Conservation (phyloP, 1,139 yeast species). For the Diutina sp. region DNA sequence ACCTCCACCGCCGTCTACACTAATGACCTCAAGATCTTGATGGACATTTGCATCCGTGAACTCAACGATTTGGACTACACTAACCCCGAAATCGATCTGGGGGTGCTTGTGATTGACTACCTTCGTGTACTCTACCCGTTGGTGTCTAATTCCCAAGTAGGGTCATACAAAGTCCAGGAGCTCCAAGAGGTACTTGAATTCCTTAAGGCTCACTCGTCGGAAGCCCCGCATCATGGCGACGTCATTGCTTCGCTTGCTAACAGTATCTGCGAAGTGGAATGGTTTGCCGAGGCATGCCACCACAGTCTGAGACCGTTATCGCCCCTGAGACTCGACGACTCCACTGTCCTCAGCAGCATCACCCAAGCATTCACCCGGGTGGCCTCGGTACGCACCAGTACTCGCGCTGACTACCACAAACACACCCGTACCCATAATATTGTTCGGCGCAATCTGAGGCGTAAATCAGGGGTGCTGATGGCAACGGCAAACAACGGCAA, state of each 20-base stretch:
- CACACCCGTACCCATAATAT: slow-evolving; percentile 21
- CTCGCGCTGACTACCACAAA: slow-evolving; percentile 24
- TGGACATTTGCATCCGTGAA: slow-evolving; percentile 79
- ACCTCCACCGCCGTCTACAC: slow-evolving; percentile 63
- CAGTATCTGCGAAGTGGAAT: neutral
- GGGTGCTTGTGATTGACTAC: slow-evolving; percentile 53
- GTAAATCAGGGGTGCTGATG: slow-evolving; percentile 3
- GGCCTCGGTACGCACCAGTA: slow-evolving; percentile 26
- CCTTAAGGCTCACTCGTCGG: slow-evolving; percentile 17
- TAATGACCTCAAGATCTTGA: slow-evolving; percentile 75
- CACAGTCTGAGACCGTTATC: slow-evolving; percentile 3
- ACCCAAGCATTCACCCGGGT: slow-evolving; percentile 11
- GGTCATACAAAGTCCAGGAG: slow-evolving; percentile 45
- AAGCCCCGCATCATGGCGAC: neutral
- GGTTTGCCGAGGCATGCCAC: slow-evolving; percentile 1
- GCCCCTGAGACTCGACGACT: neutral
- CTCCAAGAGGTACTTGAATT: slow-evolving; percentile 37
- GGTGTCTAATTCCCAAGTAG: slow-evolving; percentile 51
- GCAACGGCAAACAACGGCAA: slow-evolving; percentile 10
- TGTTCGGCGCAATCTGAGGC: neutral
- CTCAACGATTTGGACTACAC: slow-evolving; percentile 45
- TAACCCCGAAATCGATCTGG: slow-evolving; percentile 30
- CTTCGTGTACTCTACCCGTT: slow-evolving; percentile 66
- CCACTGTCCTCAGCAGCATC: slow-evolving; percentile 7
- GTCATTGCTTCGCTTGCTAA: neutral